Conservation (phyloP, 345 rosid species). For the Pseudoturritis turrita region DNA sequence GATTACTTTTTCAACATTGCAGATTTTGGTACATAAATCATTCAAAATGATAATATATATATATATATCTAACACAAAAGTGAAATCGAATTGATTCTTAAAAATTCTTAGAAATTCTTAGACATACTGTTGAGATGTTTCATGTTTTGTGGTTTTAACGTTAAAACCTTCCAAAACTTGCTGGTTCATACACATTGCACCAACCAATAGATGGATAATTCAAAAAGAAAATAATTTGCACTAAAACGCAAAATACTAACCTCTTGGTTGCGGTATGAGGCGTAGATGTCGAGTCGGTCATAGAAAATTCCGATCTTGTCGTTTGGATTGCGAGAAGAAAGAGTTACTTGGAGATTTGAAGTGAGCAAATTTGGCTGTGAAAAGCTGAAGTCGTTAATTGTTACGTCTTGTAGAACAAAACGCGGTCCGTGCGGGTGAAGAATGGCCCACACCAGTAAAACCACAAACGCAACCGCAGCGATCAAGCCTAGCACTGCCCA, state of each 20-base stretch:
- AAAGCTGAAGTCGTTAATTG: slow-evolving; percentile 50
- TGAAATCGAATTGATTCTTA: not conserved
- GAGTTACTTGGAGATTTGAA: slow-evolving; percentile 54
- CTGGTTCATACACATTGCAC: not conserved
- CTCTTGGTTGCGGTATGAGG: slow-evolving; percentile 70
- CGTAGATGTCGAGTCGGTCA: slow-evolving; percentile 43
- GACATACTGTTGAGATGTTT: not conserved
- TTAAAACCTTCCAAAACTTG: not conserved
- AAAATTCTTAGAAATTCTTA: not conserved
- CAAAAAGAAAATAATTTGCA: not conserved
- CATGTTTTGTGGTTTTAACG: not conserved
- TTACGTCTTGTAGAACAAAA: slow-evolving; percentile 64
- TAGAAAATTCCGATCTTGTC: slow-evolving; percentile 56
- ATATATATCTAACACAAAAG: not conserved
- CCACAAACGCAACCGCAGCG: slow-evolving; percentile 24
- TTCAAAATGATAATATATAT: not conserved
- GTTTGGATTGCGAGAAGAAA: slow-evolving; percentile 65
- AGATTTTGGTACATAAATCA: not conserved
- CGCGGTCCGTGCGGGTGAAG: slow-evolving; percentile 63
- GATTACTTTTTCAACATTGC: not conserved
- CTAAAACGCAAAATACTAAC: slow-evolving; percentile 33
- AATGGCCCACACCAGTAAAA: slow-evolving; percentile 50
- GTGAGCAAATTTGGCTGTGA: slow-evolving; percentile 43
- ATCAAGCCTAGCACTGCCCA: slow-evolving; percentile 14
- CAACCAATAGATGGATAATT: not conserved